Conservation (phyloP, 179 eudicot genomes). For the Gypsophila paniculata region DNA sequence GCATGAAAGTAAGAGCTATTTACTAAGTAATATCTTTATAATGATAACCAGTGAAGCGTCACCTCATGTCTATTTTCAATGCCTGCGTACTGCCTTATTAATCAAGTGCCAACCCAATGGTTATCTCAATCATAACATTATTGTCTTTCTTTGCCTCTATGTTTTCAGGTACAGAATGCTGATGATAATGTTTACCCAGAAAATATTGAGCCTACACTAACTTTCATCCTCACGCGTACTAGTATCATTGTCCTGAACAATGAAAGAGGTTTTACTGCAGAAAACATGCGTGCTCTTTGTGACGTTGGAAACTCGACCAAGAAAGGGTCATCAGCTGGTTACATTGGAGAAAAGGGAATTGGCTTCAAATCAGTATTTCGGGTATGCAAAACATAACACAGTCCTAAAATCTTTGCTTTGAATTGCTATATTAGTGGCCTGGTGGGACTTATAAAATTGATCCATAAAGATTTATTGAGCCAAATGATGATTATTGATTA, state of each 20-base stretch:
- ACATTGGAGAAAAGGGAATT: constrained; percentile 91
- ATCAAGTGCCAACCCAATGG: too few species aligned
- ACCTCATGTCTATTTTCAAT: too few species aligned
- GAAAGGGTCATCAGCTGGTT: constrained; percentile 62
- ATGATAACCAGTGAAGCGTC: too few species aligned
- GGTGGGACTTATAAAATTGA: too few species aligned
- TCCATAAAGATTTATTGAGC: too few species aligned
- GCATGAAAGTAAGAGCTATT: too few species aligned
- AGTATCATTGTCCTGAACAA: constrained; percentile 70
- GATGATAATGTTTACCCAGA: constrained; percentile 73
- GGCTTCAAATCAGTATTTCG: constrained; percentile 93
- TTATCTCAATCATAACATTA: not conserved
- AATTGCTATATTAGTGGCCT: too few species aligned
- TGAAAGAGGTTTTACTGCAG: constrained; percentile 66
- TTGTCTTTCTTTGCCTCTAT: constrained; percentile 4
- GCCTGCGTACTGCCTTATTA: too few species aligned
- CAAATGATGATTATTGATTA: too few species aligned
- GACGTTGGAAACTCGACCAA: constrained; percentile 91
- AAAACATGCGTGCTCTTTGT: constrained; percentile 80
- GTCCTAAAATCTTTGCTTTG: too few species aligned
- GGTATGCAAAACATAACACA: constrained; percentile 37
- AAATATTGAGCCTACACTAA: constrained; percentile 64
- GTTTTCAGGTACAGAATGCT: constrained; percentile 73
- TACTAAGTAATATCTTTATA: too few species aligned
- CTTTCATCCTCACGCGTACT: constrained; percentile 56